Conservation (phyloP, 2,329 filamentous ascomycete species). For the Penicillium sclerotigenum region DNA sequence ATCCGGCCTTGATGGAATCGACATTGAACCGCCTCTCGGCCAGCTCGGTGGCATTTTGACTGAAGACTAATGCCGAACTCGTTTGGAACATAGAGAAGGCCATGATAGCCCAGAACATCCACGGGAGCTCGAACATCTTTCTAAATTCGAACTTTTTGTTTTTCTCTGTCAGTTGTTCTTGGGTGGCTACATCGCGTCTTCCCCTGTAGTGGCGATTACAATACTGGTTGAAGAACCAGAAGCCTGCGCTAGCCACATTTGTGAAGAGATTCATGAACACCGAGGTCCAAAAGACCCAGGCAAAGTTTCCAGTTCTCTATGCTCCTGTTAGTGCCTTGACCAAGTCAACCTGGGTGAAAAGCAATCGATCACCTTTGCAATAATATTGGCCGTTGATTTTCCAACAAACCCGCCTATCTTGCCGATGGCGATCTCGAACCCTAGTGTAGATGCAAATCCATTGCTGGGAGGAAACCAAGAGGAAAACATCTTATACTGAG, state of each 20-base stretch:
- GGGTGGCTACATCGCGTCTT: constrained; percentile 54
- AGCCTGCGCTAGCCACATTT: constrained; percentile 52
- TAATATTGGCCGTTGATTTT: constrained; percentile 59
- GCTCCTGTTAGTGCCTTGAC: neutral
- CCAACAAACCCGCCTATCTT: constrained; percentile 62
- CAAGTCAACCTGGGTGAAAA: neutral
- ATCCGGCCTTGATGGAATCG: constrained; percentile 55
- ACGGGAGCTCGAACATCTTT: constrained; percentile 58
- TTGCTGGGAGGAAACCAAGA: constrained; percentile 62
- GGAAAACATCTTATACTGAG: constrained; percentile 64
- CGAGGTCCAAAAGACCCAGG: constrained; percentile 62
- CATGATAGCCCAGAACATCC: constrained; percentile 58
- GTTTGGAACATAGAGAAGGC: constrained; percentile 59
- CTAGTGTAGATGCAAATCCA: constrained; percentile 61
- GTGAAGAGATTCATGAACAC: constrained; percentile 65
- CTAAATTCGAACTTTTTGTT: constrained; percentile 56
- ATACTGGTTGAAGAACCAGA: constrained; percentile 56
- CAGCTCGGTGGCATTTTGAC: constrained; percentile 59
- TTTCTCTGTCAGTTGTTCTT: constrained; percentile 59
- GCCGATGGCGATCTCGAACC: constrained; percentile 58
- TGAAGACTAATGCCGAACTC: constrained; percentile 53
- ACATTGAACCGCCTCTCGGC: constrained; percentile 59
- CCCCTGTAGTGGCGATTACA: constrained; percentile 49
- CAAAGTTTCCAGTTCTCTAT: constrained; percentile 56
- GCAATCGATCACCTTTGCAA: constrained; percentile 42